Evolutionary conservation across 495 filamentous ascomycete genomes (phyloP).

Genomic region (Letharia columbiana): DNA sequence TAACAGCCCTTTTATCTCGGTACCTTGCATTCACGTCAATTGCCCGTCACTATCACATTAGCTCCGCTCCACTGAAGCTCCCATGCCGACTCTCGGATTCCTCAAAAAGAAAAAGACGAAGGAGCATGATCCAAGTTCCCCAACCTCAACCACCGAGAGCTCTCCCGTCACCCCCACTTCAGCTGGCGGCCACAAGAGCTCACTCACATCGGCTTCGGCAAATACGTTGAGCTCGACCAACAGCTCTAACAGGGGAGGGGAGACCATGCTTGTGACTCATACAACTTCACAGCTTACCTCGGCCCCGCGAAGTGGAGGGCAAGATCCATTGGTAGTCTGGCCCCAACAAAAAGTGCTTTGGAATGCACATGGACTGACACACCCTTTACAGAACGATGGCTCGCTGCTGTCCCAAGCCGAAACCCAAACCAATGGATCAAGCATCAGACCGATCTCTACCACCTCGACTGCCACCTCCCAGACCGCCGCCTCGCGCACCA

Average conservation of each 20-base stretch:
- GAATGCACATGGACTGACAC: conserved; percentile 13
- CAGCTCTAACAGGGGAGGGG: conserved; percentile 25
- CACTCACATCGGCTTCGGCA: conserved; percentile 34
- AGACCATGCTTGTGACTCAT: conserved; percentile 22
- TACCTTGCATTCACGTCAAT: conserved; percentile 12
- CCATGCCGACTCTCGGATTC: conserved; percentile 47
- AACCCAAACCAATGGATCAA: conserved; percentile 25
- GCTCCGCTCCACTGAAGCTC: conserved; percentile 13
- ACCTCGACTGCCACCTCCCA: conserved; percentile 10
- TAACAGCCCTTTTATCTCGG: conserved; percentile 16
- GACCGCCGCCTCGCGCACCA: conserved; percentile 45
- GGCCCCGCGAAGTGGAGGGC: conserved; percentile 20
- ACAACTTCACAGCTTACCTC: conserved; percentile 22
- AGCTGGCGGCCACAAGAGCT: conserved; percentile 28
- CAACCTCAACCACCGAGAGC: conserved; percentile 51
- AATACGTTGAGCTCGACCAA: conserved; percentile 30
- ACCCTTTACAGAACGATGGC: conserved; percentile 29
- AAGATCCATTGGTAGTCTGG: conserved; percentile 34
- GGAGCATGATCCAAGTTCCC: conserved; percentile 55
- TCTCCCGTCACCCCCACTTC: conserved; percentile 38
- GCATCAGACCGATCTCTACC: conserved; percentile 19
- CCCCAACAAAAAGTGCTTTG: conserved; percentile 25
- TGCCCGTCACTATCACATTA: conserved; percentile 9
- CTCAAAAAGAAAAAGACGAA: conserved; percentile 98
- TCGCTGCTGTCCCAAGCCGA: conserved; percentile 29